Evolutionary conservation across 257 asterid genomes (phyloP).

Genomic region (Penstemon davidsonii): DNA sequence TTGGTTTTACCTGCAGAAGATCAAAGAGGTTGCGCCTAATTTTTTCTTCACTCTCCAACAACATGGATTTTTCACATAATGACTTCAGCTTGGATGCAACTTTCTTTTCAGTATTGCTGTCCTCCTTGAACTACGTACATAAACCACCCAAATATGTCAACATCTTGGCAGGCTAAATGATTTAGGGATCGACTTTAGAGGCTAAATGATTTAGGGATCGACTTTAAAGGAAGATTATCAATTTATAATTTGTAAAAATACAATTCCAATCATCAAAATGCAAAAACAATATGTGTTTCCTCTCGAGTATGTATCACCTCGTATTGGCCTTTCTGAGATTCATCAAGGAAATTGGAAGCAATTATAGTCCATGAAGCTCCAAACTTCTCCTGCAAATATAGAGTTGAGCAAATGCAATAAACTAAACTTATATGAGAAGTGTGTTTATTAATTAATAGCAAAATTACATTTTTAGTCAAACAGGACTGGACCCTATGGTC

Average conservation of each 20-base stretch:
- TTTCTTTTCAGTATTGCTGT: constrained; percentile 85
- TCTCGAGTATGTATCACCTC: constrained; percentile 54
- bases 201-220: background rate
- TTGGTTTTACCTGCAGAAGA: constrained; percentile 67
- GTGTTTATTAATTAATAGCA: background rate
- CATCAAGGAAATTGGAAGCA: constrained; percentile 76
- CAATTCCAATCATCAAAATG: constrained; percentile 4
- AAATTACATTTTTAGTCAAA: no score
- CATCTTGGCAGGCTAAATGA: background rate
- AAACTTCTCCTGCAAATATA: constrained; percentile 69
- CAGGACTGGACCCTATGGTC: no score
- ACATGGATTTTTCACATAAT: constrained; percentile 55
- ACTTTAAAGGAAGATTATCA: background rate
- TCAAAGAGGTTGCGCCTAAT: constrained; percentile 69
- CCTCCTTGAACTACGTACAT: constrained; percentile 84
- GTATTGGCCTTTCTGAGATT: constrained; percentile 64
- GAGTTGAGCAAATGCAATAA: constrained; percentile 20
- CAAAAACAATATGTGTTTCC: background rate
- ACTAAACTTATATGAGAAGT: constrained; percentile 12
- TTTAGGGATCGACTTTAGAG: background rate
- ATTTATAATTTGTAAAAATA: no score
- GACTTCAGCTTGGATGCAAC: constrained; percentile 73
- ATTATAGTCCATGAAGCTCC: constrained; percentile 80
- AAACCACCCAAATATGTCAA: constrained; percentile 24
- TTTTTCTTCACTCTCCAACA: constrained; percentile 68